Base-by-base conservation (phyloP, 768 basidiomycete species). In the Mycena galericulata region DNA sequence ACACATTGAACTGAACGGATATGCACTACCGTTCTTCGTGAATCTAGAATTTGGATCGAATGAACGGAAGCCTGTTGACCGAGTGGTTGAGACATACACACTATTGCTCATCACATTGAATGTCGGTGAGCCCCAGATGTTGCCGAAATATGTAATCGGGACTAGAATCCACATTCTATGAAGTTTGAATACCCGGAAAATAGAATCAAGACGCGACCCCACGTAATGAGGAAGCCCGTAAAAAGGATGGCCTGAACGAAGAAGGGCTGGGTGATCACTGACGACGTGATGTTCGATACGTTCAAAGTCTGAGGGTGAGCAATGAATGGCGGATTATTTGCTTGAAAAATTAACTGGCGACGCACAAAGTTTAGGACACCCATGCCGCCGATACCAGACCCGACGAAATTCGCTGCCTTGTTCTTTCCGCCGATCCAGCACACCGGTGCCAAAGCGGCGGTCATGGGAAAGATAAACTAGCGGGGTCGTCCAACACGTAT, bases 381-480 rank as follows among this genome's bases (percentile, higher is more conserved):
- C 54, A 65, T 56, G 0, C 62, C 62, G 10, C 55, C 53, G 29
- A 64, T 46, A 8, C 54, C 62, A n/a, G 62, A 64, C 14, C 62
- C 62, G 32, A 57, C 15, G 34, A 64, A 64, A 14, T 24, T 64
- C 18, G 45, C 62, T 2, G 53, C 34, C 12, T 57, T 46, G 54
- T 56, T 57, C 27, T 11, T 27, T 4, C 51, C 51, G 15, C 45
- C 54, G 43, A 65, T 36, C 63, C 63, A 64, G n/a, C 62, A 65
- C 4, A 65, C 3, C 3, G 54, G 63, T 6, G 63, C 63, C 11
- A 65, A 34, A 7, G 63, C 41, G 1, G 63, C 53, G 7, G 63
- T 56, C 43, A 65, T 56, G 4, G 63, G 43, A 30, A 65, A 64
- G 18, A 64, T 64, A 22, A 45, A 64, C 62, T 64, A 41, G 9